Percentiles rank a stretch among this genome's conserved stretches.
Evolutionary conservation across 2,329 filamentous ascomycete genomes (phyloP).

Genomic region (Penicillium sp.): DNA sequence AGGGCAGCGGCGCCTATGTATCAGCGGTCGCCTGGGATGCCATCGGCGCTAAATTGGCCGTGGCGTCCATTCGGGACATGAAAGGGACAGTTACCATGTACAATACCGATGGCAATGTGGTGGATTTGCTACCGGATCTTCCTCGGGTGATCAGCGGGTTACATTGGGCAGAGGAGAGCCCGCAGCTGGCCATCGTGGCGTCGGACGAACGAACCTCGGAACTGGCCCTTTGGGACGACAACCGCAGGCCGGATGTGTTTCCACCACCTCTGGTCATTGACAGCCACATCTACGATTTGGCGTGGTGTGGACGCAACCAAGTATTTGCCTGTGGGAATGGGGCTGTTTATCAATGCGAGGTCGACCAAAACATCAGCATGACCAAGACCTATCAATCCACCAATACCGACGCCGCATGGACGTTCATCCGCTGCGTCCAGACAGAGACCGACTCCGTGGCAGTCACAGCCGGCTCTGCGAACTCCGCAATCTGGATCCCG

Average conservation of each 20-base stretch:
- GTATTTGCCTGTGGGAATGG: constrained; percentile 41
- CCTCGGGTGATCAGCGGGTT: constrained; percentile 43
- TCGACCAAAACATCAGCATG: constrained; percentile 38
- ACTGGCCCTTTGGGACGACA: constrained; percentile 44
- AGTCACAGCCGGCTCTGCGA: constrained; percentile 39
- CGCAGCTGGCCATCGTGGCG: constrained; percentile 42
- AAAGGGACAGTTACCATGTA: constrained; percentile 45
- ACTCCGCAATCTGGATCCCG: constrained; percentile 44
- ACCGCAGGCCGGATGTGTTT: constrained; percentile 35
- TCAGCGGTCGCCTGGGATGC: constrained; percentile 47
- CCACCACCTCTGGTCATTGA: constrained; percentile 35
- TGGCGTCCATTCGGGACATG: constrained; percentile 44
- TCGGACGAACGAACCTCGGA: constrained; percentile 41
- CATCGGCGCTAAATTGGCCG: constrained; percentile 42
- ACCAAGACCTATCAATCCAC: constrained; percentile 33
- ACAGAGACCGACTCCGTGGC: constrained; percentile 30
- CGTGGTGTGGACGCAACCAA: constrained; percentile 38
- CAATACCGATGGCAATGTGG: constrained; percentile 40
- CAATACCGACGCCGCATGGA: constrained; percentile 36
- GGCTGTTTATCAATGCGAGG: constrained; percentile 38
- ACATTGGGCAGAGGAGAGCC: constrained; percentile 39
- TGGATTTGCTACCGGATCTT: constrained; percentile 45
- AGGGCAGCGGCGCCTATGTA: constrained; percentile 34
- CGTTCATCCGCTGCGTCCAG: constrained; percentile 38
- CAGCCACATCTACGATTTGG: constrained; percentile 41